phyloP scores from a whole-genome alignment of 192 early-diverging fungal genomes.

The Coemansia sp. region DNA sequence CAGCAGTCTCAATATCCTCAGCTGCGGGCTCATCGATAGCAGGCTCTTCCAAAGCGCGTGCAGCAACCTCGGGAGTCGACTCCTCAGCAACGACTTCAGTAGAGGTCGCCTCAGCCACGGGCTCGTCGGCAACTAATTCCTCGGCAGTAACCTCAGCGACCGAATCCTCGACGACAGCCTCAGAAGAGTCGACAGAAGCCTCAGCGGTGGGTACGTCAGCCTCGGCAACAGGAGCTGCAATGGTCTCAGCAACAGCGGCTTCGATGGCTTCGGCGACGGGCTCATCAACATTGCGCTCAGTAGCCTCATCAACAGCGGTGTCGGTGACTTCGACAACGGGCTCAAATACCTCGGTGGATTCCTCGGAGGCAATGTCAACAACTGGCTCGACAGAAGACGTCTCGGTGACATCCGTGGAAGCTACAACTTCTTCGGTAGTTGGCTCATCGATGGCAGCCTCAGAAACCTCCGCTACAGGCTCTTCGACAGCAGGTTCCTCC shows the following conservation, averaged over 20 bases:
- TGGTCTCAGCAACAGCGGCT: too few species aligned
- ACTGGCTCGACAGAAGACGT: background rate
- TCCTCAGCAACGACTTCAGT: background rate
- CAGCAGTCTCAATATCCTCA: background rate
- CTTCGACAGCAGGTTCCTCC: background rate
- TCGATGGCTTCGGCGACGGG: too few species aligned
- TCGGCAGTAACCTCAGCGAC: background rate
- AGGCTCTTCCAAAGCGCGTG: background rate
- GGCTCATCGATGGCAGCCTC: background rate
- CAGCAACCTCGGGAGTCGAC: background rate
- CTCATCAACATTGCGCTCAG: too few species aligned
- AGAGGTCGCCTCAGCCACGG: background rate
- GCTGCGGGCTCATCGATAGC: background rate
- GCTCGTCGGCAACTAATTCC: background rate
- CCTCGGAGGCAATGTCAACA: background rate
- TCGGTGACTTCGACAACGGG: background rate
- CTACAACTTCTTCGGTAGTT: background rate
- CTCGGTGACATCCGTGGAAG: background rate
- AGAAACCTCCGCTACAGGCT: background rate
- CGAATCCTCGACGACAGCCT: background rate
- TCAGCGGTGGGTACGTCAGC: background rate
- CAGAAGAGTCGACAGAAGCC: background rate
- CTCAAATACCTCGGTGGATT: background rate
- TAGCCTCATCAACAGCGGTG: too few species aligned
- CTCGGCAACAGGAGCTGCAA: background rate